Evolutionary conservation across 768 basidiomycete genomes (phyloP).

Genomic region (Calocybe indica): DNA sequence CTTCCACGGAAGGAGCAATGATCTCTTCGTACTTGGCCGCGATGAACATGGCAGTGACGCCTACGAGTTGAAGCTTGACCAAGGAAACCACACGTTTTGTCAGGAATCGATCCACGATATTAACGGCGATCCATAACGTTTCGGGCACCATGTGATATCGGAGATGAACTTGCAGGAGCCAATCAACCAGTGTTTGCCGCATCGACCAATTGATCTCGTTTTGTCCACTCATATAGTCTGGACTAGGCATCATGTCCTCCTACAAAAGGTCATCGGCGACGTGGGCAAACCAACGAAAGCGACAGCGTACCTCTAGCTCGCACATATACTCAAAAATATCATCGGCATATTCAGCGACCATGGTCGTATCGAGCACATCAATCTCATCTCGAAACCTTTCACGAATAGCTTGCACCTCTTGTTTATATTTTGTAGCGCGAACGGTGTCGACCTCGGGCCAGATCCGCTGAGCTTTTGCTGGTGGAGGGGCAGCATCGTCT

Average conservation of each 20-base stretch:
- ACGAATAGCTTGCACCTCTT: slow-evolving; percentile 62
- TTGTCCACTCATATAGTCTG: slow-evolving; percentile 92
- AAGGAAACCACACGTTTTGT: slow-evolving; percentile 83
- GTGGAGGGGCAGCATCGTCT: slow-evolving; percentile 22
- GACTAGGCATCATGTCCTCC: slow-evolving; percentile 85
- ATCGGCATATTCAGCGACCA: slow-evolving; percentile 99
- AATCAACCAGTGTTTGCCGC: slow-evolving; percentile 96
- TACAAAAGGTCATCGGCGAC: slow-evolving; percentile 20
- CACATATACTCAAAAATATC: slow-evolving; percentile 98
- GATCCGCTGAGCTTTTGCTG: slow-evolving; percentile 39
- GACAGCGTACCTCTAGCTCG: slow-evolving; percentile 72
- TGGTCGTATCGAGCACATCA: slow-evolving; percentile 76
- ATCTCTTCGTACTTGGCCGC: slow-evolving; percentile 99
- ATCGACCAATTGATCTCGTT: slow-evolving; percentile 90
- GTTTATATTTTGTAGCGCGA: slow-evolving; percentile 48
- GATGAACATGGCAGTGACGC: slow-evolving; percentile 98
- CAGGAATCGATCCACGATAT: slow-evolving; percentile 91
- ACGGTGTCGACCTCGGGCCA: slow-evolving; percentile 77
- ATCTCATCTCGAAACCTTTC: slow-evolving; percentile 68
- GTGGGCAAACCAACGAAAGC: neutral
- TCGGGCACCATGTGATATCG: slow-evolving; percentile 99
- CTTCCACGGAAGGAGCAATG: slow-evolving; percentile 93
- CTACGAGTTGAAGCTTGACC: slow-evolving; percentile 92
- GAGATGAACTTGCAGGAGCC: slow-evolving; percentile 96
- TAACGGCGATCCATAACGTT: slow-evolving; percentile 98